phyloP scores from a whole-genome alignment of 352 stramenopile genomes.

The Lagenidium giganteum region DNA sequence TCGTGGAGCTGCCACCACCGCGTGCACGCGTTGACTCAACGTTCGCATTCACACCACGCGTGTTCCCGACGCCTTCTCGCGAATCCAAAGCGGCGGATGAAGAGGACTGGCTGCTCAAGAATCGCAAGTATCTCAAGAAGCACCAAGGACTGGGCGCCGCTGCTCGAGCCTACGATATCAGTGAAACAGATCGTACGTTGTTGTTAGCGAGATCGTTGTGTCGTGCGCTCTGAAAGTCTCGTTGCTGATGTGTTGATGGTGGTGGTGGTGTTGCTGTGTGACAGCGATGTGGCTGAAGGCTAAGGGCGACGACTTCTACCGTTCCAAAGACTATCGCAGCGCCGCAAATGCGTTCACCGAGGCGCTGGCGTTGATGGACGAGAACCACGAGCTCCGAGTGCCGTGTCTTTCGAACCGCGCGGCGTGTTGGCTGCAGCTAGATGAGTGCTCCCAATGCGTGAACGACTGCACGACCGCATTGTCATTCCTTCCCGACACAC shows the following conservation, averaged over 20 bases:
- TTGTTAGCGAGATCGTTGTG: not conserved
- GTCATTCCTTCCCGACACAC: conserved; percentile 58
- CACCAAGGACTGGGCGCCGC: conserved; percentile 54
- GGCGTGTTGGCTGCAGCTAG: conserved; percentile 52
- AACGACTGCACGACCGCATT: conserved; percentile 64
- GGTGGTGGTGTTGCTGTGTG: not conserved
- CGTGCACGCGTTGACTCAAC: conserved; percentile 35
- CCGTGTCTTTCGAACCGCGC: conserved; percentile 71
- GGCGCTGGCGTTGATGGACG: conserved; percentile 26
- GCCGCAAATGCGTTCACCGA: conserved; percentile 71
- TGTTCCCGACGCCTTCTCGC: conserved; percentile 71
- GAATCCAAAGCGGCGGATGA: conserved; percentile 81
- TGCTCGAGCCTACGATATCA: conserved; percentile 63
- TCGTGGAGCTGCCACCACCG: conserved; percentile 30
- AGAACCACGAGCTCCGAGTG: conserved; percentile 36
- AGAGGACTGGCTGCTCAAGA: conserved; percentile 82
- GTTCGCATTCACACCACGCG: conserved; percentile 71
- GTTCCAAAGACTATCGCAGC: conserved; percentile 56
- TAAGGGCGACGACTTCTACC: conserved; percentile 82
- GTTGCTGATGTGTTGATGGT: no score
- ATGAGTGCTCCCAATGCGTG: conserved; percentile 58
- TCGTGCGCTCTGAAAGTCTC: no score
- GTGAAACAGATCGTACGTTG: conserved; percentile 72
- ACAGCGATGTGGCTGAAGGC: conserved; percentile 83
- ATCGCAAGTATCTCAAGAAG: conserved; percentile 69